phyloP scores from a whole-genome alignment of 495 filamentous ascomycete genomes.

The Xylaria castorea region DNA sequence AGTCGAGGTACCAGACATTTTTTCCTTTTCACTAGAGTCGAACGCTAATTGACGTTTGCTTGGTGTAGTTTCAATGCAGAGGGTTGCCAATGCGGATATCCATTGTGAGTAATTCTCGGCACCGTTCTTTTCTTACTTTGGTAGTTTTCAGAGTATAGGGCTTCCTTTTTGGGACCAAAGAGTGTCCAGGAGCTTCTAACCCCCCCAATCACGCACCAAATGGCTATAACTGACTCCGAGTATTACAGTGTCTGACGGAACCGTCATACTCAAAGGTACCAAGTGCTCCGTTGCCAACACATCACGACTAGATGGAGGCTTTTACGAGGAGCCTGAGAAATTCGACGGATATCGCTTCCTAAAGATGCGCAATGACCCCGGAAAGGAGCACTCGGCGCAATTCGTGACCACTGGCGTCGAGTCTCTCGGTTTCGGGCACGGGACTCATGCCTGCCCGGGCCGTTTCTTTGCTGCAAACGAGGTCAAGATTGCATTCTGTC shows the following conservation, averaged over 20 bases:
- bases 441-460: slow-evolving; percentile 48
- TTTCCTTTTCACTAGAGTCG: neutral
- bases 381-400: slow-evolving; percentile 51
- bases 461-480: slow-evolving; percentile 52
- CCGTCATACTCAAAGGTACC: slow-evolving; percentile 56
- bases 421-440: slow-evolving; percentile 48
- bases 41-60: neutral
- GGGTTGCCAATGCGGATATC: slow-evolving; percentile 45
- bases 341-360: slow-evolving; percentile 60
- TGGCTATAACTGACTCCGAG: too few species aligned
- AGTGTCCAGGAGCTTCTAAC: too few species aligned
- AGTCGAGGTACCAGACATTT: slow-evolving; percentile 27
- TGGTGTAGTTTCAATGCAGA: slow-evolving; percentile 33
- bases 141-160: too few species aligned
- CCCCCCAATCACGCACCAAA: too few species aligned
- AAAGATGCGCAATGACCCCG: slow-evolving; percentile 45
- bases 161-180: too few species aligned
- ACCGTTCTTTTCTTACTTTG: too few species aligned
- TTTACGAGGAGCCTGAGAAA: slow-evolving; percentile 50
- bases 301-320: slow-evolving; percentile 43
- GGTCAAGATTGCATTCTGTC: slow-evolving; percentile 48
- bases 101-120: too few species aligned
- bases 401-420: slow-evolving; percentile 52
- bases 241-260: slow-evolving; percentile 59
- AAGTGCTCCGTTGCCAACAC: slow-evolving; percentile 43